These are phyloP conservation scores for Collybia nuda DNA, from an alignment of 768 basidiomycete species.

Conservation along the genomic window DNA sequence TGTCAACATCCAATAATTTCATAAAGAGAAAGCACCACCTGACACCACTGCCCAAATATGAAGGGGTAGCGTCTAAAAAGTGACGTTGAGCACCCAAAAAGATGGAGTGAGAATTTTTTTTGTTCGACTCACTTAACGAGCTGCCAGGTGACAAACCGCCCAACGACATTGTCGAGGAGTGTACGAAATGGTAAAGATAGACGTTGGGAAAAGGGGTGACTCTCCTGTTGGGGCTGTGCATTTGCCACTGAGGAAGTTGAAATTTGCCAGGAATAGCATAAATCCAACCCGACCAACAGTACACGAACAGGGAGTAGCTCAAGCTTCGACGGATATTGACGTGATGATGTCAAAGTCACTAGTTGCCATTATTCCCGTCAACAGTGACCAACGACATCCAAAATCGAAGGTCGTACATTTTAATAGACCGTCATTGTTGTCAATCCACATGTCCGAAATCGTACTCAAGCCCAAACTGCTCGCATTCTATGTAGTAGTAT, in stretches of 20 bases:
- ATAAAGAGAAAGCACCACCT: conserved; percentile 35
- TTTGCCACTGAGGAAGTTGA: conserved; percentile 8
- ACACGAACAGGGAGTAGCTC: conserved; percentile 33
- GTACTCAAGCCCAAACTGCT: conserved; percentile 53
- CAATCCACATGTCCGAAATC: conserved; percentile 53
- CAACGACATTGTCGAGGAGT: conserved; percentile 49
- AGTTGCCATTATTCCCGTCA: conserved; percentile 1
- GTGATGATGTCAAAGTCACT: conserved; percentile 17
- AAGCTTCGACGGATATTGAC: conserved; percentile 12
- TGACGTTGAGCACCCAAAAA: conserved; percentile 1
- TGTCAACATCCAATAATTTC: background rate
- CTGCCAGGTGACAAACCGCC: conserved; percentile 56
- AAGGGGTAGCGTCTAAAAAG: conserved; percentile 67
- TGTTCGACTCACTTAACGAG: conserved; percentile 50
- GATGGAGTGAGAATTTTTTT: conserved; percentile 1
- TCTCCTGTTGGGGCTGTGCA: conserved; percentile 5
- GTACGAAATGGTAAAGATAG: conserved; percentile 55
- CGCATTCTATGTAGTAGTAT: conserved; percentile 49
- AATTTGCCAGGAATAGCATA: conserved; percentile 35
- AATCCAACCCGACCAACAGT: conserved; percentile 33
- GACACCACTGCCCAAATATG: conserved; percentile 69
- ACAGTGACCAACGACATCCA: background rate
- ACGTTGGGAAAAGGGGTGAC: conserved; percentile 53
- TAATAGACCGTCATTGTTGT: conserved; percentile 38
- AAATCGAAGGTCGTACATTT: conserved; percentile 35